Base-by-base conservation (phyloP, 1,284 basidiomycete genomes). In the Naganishia albida region DNA sequence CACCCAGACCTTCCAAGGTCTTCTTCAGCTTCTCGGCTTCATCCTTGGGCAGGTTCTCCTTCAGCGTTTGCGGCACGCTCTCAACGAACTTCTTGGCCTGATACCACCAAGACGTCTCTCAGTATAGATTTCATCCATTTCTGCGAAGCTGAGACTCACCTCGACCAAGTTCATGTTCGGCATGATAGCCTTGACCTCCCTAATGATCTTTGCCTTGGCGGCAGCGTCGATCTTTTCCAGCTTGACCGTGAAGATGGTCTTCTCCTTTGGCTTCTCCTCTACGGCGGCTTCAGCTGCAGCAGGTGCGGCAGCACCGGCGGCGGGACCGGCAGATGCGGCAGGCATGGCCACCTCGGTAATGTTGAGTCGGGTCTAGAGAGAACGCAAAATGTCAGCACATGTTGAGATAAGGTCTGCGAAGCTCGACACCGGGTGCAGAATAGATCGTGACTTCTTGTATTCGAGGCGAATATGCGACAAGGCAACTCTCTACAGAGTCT, bases 41-140 rank as follows among this genome's bases (percentile, higher is more conserved):
- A 74, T 99, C 96, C 82, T 99, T 99, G 40, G 91, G 86, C 67
- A 96, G 77, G 77, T 93, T 93, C 82, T 99, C 96, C 83, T 99
- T 99, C 74, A 99, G 83, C 3, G 89, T 82, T 81, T 98, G 90
- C 39, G 96, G 96, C 71, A 93, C 82, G 28, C 91, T 93, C 81
- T 99, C 96, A 67, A 99, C 96, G 74, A 99, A 97, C 82, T 97
- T 99, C 86, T 99, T 99, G 42, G 96, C 96, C 93, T 96, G 72
- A 44, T 71, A 72, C 43, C 30, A 40, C 74, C 76, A 63, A 79
- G 73, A 69, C 77, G 73, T 68, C 16, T 20, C 16, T 64, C 51
- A 63, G 59, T n/a, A 51, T 23, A 28, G 12, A 39, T 15, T 42
- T 20, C 43, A 39, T 34, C 6, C 34, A 34, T 10, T 34, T 6